Evolutionary conservation across 2,329 filamentous ascomycete genomes (phyloP), one percentile per base, ranked within the genome.

Genomic region (Cryphonectria carpinicola): DNA sequence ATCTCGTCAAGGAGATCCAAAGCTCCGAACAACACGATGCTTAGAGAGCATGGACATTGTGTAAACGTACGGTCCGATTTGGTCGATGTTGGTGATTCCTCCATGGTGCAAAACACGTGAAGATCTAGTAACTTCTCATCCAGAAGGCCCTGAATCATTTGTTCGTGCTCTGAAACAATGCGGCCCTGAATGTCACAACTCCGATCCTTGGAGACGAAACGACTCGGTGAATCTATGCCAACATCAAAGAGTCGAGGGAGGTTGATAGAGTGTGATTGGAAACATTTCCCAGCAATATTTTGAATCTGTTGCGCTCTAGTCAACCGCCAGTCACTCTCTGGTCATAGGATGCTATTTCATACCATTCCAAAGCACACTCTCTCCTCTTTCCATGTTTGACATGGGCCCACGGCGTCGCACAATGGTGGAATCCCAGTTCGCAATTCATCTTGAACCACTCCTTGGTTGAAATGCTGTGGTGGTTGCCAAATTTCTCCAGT

Each of bases 111-210:
- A 2, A 58, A 69, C 3, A 58, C 64, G 19, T 69, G 43, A 1
- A 73, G 49, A 7, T 43, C 17, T 1, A 74, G 6, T 0, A 70
- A 60, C 4, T 25, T 4, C 5, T 73, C 72, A 13, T 65, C 61
- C 0, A 74, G 58, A 17, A 74, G 58, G 0, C 62, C 70, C 3
- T 71, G 49, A 4, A 73, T 14, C 28, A 72, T 49, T 4, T 60
- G 58, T 2, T 39, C 65, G 28, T 70, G 17, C 2, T 67, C 68
- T 13, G 65, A 61, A 1, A 13, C 4, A 4, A 74, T 66, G 0
- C n/a, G 37, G 2, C 73, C 73, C n/a, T 43, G 28, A 11, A 70
- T 28, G 13, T 17, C n/a, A 3, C 41, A 35, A 2, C 35, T 14
- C 4, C 25, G 22, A 0, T 49, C 19, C 2, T 1, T 46, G 8